Evolutionary conservation across 768 basidiomycete species (phyloP).

Genomic region (Artomyces pyxidatus): DNA sequence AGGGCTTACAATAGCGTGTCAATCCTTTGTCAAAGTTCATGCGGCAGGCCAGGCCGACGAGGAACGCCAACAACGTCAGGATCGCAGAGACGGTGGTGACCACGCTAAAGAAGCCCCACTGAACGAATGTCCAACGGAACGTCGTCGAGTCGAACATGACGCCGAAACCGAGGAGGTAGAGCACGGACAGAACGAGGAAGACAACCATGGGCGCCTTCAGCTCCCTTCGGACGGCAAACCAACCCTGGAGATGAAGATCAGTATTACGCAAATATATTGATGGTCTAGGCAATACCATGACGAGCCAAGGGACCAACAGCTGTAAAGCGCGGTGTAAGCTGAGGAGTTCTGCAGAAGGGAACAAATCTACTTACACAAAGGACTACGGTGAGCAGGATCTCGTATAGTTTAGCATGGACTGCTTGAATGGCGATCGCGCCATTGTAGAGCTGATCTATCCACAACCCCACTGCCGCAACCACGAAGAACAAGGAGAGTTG

Average conservation of each 20-base stretch:
- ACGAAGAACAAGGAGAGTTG: conserved; percentile 79
- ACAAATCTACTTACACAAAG: conserved; percentile 44
- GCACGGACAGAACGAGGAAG: conserved; percentile 52
- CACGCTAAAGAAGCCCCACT: conserved; percentile 68
- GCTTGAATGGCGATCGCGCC: conserved; percentile 52
- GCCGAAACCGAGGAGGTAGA: conserved; percentile 63
- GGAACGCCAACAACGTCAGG: conserved; percentile 45
- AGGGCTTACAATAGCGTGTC: conserved; percentile 49
- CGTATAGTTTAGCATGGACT: conserved; percentile 39
- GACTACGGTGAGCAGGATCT: conserved; percentile 45
- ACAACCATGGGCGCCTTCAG: conserved; percentile 46
- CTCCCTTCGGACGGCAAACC: conserved; percentile 70
- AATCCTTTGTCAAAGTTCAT: conserved; percentile 76
- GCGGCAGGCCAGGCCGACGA: conserved; percentile 60
- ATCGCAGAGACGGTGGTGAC: conserved; percentile 51
- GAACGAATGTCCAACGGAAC: conserved; percentile 69
- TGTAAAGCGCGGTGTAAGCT: too few species aligned
- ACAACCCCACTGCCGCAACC: conserved; percentile 56
- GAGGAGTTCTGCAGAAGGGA: too few species aligned
- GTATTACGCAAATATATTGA: background rate
- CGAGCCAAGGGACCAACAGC: conserved; percentile 51
- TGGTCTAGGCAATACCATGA: conserved; percentile 31
- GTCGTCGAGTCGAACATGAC: conserved; percentile 64
- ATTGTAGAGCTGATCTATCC: conserved; percentile 71
- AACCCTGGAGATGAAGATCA: conserved; percentile 39